phyloP scores from a whole-genome alignment of 1,139 yeast species.

The Saccharomyces hybrid region DNA sequence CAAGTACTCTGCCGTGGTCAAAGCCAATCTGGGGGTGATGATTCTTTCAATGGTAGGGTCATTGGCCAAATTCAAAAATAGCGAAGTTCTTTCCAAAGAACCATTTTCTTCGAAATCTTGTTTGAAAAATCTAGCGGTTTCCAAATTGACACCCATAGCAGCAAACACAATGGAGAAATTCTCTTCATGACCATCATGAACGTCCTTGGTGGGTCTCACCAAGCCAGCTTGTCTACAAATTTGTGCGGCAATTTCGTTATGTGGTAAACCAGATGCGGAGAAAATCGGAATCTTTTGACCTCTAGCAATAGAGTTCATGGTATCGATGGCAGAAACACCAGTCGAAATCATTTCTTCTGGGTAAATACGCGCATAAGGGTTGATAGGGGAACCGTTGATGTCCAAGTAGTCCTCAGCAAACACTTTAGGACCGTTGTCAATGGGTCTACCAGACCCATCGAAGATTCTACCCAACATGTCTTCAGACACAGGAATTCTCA shows the following conservation, averaged over 20 bases:
- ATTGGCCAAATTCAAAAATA: conserved; percentile 93
- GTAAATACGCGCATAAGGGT: conserved; percentile 94
- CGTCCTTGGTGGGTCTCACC: conserved; percentile 98
- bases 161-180: conserved; percentile 98
- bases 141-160: conserved; percentile 94
- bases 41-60: conserved; percentile 99
- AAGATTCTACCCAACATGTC: conserved; percentile 96
- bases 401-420: conserved; percentile 97
- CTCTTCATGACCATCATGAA: conserved; percentile 98
- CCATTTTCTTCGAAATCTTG: conserved; percentile 99
- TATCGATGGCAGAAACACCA: conserved; percentile 96
- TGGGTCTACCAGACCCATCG: conserved; percentile 98
- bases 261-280: conserved; percentile 98
- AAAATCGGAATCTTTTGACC: conserved; percentile 98
- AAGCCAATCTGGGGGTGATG: conserved; percentile 97
- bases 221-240: conserved; percentile 99
- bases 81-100: conserved; percentile 91
- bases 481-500: conserved; percentile 91
- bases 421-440: conserved; percentile 95
- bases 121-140: conserved; percentile 88
- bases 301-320: conserved; percentile 99
- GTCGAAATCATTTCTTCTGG: conserved; percentile 99
- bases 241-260: conserved; percentile 98
- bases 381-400: conserved; percentile 96
- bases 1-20: conserved; percentile 95